These are phyloP conservation scores for Magnusiomyces paraingens DNA, from an alignment of 1,139 yeast genomes.

Conservation along the genomic window DNA sequence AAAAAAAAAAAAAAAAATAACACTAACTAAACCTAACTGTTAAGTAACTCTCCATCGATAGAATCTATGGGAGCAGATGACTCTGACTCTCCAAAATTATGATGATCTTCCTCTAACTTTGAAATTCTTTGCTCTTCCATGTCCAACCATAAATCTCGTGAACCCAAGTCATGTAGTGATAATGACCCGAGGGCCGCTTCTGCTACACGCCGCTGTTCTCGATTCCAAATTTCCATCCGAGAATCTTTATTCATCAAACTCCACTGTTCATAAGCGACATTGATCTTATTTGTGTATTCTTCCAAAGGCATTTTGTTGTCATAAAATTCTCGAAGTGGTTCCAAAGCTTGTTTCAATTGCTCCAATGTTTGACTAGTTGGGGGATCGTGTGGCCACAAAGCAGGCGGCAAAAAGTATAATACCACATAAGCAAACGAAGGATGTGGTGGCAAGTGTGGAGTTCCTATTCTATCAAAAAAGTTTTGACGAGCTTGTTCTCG, in stretches of 20 bases:
- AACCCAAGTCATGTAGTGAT: conserved; percentile 39
- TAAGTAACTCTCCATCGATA: too few relatives aligned
- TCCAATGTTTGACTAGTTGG: conserved; percentile 40
- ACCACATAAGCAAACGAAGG: conserved; percentile 45
- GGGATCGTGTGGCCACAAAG: conserved; percentile 45
- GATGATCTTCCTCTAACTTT: background rate
- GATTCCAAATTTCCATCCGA: conserved; percentile 37
- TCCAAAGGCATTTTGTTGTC: conserved; percentile 10
- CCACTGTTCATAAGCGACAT: conserved; percentile 43
- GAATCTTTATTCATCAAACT: conserved; percentile 31
- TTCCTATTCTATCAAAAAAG: conserved; percentile 36
- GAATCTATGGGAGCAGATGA: too few relatives aligned
- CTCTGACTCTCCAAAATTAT: background rate
- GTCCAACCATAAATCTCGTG: conserved; percentile 37
- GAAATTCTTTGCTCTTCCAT: conserved; percentile 28
- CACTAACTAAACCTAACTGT: too few relatives aligned
- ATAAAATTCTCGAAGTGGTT: conserved; percentile 14
- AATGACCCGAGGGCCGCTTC: conserved; percentile 39
- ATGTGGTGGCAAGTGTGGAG: conserved; percentile 38
- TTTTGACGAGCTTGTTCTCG: conserved; percentile 32
- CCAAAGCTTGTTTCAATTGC: conserved; percentile 27
- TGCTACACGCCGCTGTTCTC: conserved; percentile 42
- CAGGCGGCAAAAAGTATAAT: conserved; percentile 40
- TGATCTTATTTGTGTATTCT: conserved; percentile 27
- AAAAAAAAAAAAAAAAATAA: too few relatives aligned